A percentile compares a stretch with the other conserved stretches of the same genome.
phyloP scores from a whole-genome alignment of 768 basidiomycete genomes.

The Tephrocybe rancida region DNA sequence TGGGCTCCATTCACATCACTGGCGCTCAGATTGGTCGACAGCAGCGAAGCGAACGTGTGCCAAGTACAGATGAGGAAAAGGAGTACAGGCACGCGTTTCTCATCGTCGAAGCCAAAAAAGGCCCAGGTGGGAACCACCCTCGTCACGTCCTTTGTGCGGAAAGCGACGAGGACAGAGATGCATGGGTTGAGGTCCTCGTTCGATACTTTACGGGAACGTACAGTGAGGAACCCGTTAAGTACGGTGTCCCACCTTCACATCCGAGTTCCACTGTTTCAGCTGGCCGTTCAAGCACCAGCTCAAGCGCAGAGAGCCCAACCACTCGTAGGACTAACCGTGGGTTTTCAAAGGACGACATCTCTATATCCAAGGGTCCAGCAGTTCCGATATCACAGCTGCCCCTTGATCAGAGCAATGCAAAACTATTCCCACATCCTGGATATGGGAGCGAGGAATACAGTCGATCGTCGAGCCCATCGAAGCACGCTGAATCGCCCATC shows the following conservation, averaged over 20 bases:
- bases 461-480: slow-evolving; percentile 56
- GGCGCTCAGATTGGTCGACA: slow-evolving; percentile 97
- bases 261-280: slow-evolving; percentile 33
- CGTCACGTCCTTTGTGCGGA: slow-evolving; percentile 96
- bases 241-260: slow-evolving; percentile 30
- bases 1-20: slow-evolving; percentile 90
- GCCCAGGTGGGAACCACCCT: slow-evolving; percentile 65
- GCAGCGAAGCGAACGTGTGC: slow-evolving; percentile 59
- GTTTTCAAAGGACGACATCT: slow-evolving; percentile 62
- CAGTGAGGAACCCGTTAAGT: slow-evolving; percentile 63
- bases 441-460: slow-evolving; percentile 34
- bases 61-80: slow-evolving; percentile 78
- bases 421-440: slow-evolving; percentile 55
- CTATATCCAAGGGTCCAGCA: slow-evolving; percentile 46
- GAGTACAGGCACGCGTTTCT: slow-evolving; percentile 98
- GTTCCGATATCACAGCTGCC: slow-evolving; percentile 60
- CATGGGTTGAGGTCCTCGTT: slow-evolving; percentile 94
- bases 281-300: slow-evolving; percentile 60
- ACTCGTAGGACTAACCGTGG: slow-evolving; percentile 42
- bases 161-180: slow-evolving; percentile 90
- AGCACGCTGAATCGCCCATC: slow-evolving; percentile 50
- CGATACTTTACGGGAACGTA: slow-evolving; percentile 84
- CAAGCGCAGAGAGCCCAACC: slow-evolving; percentile 36
- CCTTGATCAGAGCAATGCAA: slow-evolving; percentile 57
- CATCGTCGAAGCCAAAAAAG: slow-evolving; percentile 87